Evolutionary conservation across 2,329 filamentous ascomycete genomes (phyloP).

Genomic region (Niveomyces coronatus): DNA sequence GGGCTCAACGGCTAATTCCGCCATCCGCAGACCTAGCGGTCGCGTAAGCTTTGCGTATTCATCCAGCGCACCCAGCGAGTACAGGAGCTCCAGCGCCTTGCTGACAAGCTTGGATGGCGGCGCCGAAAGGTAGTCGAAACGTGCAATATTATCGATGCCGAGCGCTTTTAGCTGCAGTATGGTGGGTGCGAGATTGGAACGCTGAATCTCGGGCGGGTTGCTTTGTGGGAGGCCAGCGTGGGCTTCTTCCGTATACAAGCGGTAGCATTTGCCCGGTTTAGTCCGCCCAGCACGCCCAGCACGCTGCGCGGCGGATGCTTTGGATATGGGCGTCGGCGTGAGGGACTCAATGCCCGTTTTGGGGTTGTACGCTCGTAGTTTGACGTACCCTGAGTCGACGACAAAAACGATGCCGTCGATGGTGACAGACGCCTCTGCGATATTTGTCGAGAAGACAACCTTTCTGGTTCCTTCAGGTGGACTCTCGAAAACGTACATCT

Average conservation of each 20-base stretch:
- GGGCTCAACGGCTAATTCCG: constrained; percentile 83
- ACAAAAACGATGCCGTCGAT: constrained; percentile 89
- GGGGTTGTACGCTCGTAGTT: constrained; percentile 78
- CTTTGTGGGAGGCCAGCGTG: constrained; percentile 56
- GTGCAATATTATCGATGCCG: constrained; percentile 86
- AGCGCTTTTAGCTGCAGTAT: constrained; percentile 89
- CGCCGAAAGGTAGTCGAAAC: constrained; percentile 80
- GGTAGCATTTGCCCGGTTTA: constrained; percentile 84
- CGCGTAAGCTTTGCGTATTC: constrained; percentile 83
- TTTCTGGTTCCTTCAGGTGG: constrained; percentile 75
- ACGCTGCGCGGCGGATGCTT: constrained; percentile 85
- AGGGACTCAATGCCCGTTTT: constrained; percentile 78
- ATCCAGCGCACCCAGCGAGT: constrained; percentile 76
- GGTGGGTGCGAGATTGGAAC: constrained; percentile 79
- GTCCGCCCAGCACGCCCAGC: constrained; percentile 85
- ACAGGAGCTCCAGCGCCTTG: constrained; percentile 79
- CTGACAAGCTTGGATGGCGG: constrained; percentile 78
- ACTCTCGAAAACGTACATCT: constrained; percentile 90
- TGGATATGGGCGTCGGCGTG: constrained; percentile 71
- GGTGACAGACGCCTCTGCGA: constrained; percentile 91
- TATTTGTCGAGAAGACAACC: constrained; percentile 89
- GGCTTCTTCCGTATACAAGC: constrained; percentile 73
- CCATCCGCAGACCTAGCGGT: constrained; percentile 83
- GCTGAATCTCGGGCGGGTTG: constrained; percentile 82
- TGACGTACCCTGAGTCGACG: constrained; percentile 83